Base-by-base conservation (phyloP, 768 basidiomycete genomes). In the Terana coerulea region DNA sequence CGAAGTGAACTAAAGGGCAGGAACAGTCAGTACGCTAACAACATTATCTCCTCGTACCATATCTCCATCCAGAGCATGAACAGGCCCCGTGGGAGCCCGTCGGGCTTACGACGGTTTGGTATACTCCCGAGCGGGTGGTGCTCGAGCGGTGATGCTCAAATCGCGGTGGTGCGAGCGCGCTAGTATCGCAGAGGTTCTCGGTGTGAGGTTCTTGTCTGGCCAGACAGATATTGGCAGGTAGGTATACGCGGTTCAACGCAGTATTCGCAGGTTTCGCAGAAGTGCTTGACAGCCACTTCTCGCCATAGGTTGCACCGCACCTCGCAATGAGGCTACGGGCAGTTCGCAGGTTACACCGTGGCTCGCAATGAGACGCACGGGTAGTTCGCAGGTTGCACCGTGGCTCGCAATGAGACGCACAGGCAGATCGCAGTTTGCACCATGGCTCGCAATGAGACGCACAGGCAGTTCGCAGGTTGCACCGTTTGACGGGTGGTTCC, bases 1-100 rank as follows among this genome's bases (percentile, higher is more conserved):
- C 56, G 53, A 55, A 54, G 52, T 58, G 52, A 35, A 58, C 53
- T 52, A 52, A 52, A 55, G 54, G 50, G 48, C 50, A 52, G 47
- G 40, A 40, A 43, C 37, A 25, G 30, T 44, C 28, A 48, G 33
- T 37, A 35, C 31, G 24, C 14, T 29, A 29, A 19, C 53, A 45
- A 33, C 26, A 15, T 31, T 41, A 25, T 51, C 53, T 37, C 41
- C 56, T 58, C 53, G 35, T 54, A 51, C 28, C 31, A 25, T 19
- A 15, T 28, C 31, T 35, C 31, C 37, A 30, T 12, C 51, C 31
- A 39, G 24, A 39, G 29, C 15, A 22, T 30, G 14, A 5, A 25
- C 56, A 41, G 21, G 43, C 17, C 17, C 45, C 45, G n/a, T 11
- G 45, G 45, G 22, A 46, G 45, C 30, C 30, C 45, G n/a, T 14